A percentile compares a stretch with the other conserved stretches of the same genome.
These are phyloP conservation scores for Bullera alba DNA, from an alignment of 768 basidiomycete species.

Conservation along the genomic window DNA sequence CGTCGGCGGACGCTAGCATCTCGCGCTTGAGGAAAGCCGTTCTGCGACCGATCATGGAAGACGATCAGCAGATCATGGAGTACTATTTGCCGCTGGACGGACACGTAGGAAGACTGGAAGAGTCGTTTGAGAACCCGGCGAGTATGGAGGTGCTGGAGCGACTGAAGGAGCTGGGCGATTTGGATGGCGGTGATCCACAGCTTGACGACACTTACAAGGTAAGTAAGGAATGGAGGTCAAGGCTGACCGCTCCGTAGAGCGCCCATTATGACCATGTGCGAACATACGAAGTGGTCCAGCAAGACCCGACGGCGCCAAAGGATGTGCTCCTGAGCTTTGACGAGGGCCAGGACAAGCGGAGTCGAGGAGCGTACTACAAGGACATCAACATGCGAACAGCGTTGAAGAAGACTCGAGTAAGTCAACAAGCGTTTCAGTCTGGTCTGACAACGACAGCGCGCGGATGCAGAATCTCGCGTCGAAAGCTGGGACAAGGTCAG, in stretches of 20 bases:
- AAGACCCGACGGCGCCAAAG: constrained; percentile 14
- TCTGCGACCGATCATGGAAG: constrained; percentile 27
- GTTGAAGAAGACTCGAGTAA: constrained; percentile 24
- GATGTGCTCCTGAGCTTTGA: constrained; percentile 34
- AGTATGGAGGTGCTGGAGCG: constrained; percentile 17
- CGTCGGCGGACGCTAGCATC: constrained; percentile 29
- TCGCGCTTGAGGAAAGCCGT: constrained; percentile 23
- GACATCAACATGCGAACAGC: constrained; percentile 21
- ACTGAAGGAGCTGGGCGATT: constrained; percentile 11
- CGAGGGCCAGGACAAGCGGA: constrained; percentile 21
- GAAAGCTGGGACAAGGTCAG: constrained; percentile 25
- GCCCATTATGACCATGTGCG: constrained; percentile 23
- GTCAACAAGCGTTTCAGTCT: too few relatives aligned
- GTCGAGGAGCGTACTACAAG: constrained; percentile 26
- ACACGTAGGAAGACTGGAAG: constrained; percentile 16
- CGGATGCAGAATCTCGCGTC: constrained; percentile 2
- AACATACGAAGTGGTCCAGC: constrained; percentile 35
- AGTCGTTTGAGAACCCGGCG: constrained; percentile 18
- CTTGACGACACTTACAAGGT: constrained; percentile 16
- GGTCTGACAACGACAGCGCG: constrained; percentile 13
- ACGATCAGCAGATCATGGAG: constrained; percentile 31
- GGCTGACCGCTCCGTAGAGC: constrained; percentile 11
- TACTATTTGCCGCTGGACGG: constrained; percentile 35
- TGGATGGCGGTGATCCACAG: constrained; percentile 16
- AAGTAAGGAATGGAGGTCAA: background rate